Percentiles rank a stretch among this genome's conserved stretches.
These are phyloP conservation scores for Hyphodiscus sp. DNA, from an alignment of 2,329 filamentous ascomycete genomes.

Conservation along the genomic window DNA sequence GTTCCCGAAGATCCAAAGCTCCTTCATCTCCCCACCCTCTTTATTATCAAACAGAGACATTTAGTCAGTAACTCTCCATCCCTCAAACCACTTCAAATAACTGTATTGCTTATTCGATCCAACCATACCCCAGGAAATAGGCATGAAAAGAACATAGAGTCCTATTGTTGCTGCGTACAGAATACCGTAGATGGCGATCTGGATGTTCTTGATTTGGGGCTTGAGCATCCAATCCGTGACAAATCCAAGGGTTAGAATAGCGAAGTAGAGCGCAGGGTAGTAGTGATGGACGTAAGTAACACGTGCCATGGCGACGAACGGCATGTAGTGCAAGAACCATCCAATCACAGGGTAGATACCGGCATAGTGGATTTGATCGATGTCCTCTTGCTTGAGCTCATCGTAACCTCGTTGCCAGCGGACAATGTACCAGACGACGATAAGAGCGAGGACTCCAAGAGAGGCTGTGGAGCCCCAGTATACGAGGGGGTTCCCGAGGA, in stretches of 20 bases:
- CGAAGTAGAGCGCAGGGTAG: slow-evolving; percentile 96
- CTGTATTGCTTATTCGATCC: slow-evolving; percentile 77
- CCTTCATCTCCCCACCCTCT: neutral
- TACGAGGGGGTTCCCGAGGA: slow-evolving; percentile 90
- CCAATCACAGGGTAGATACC: slow-evolving; percentile 86
- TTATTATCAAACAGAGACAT: neutral
- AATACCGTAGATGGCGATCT: slow-evolving; percentile 63
- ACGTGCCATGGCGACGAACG: slow-evolving; percentile 48
- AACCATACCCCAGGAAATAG: slow-evolving; percentile 94
- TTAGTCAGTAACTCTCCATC: slow-evolving; percentile 52
- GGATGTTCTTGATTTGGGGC: slow-evolving; percentile 55
- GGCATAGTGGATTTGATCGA: slow-evolving; percentile 92
- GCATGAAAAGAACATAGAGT: slow-evolving; percentile 84
- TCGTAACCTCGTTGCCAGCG: slow-evolving; percentile 94
- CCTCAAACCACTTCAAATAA: slow-evolving; percentile 90
- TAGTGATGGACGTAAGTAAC: slow-evolving; percentile 99
- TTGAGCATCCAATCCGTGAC: slow-evolving; percentile 76
- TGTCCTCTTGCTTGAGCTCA: slow-evolving; percentile 71
- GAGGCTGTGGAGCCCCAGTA: slow-evolving; percentile 91
- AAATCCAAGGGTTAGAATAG: slow-evolving; percentile 85
- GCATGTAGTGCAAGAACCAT: slow-evolving; percentile 54
- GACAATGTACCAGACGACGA: slow-evolving; percentile 78
- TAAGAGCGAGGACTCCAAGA: slow-evolving; percentile 63
- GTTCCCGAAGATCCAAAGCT: neutral
- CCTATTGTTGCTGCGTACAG: slow-evolving; percentile 71